Conservation (phyloP, 73 alveolate genomes). For the Chromera velia region DNA sequence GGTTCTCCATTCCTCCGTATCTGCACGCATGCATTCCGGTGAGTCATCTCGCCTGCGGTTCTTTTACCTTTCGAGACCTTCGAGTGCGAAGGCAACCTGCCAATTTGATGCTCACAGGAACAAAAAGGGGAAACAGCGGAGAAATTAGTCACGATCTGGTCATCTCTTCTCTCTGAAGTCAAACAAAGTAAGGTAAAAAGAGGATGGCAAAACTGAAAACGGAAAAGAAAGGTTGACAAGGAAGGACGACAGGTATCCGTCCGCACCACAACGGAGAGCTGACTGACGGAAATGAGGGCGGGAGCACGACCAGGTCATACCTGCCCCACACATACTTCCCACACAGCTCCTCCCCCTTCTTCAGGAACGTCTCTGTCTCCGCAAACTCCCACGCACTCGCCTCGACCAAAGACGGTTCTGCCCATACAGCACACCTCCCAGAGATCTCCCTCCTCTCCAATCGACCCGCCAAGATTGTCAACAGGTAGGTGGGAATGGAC, state of each 20-base stretch:
- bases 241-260: too few species aligned
- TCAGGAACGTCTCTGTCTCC: constrained; percentile 64
- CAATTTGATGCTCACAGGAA: too few species aligned
- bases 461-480: constrained; percentile 85
- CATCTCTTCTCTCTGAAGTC: too few species aligned
- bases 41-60: not conserved
- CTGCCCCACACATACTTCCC: constrained; percentile 92
- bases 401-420: constrained; percentile 62
- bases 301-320: constrained; percentile 82
- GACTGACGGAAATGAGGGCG: too few species aligned
- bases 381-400: constrained; percentile 63
- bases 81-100: not conserved
- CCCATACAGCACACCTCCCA: constrained; percentile 58
- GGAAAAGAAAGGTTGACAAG: too few species aligned
- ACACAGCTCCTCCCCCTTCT: constrained; percentile 61
- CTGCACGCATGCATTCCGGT: constrained; percentile 75
- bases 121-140: too few species aligned
- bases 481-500: constrained; percentile 78
- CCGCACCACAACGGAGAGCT: too few species aligned
- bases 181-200: too few species aligned
- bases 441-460: constrained; percentile 57
- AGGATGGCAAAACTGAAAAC: too few species aligned
- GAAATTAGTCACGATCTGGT: too few species aligned
- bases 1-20: constrained; percentile 98
- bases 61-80: not conserved